Evolutionary conservation across 805 yeast genomes (phyloP), one percentile per base, ranked within the genome.

Genomic region (Pichia occidentalis): DNA sequence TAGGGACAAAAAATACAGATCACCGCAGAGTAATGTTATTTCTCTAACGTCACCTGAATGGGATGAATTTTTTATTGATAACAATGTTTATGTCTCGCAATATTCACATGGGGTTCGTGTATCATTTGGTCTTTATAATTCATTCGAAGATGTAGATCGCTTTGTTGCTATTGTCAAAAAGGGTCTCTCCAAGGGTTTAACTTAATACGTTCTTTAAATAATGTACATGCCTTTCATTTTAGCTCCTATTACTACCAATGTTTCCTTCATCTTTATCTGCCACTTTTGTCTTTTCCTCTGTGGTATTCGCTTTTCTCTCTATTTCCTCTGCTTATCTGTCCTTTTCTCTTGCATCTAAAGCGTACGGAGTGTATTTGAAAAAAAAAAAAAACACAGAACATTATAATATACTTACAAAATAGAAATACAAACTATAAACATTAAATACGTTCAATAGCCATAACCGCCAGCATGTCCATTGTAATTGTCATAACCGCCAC

Each of bases 381-480:
- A n/a, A n/a, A n/a, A n/a, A n/a, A n/a, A n/a, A n/a, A n/a, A n/a
- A n/a, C n/a, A n/a, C n/a, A n/a, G n/a, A n/a, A n/a, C n/a, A n/a
- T n/a, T n/a, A n/a, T n/a, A n/a, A n/a, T n/a, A n/a, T n/a, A n/a
- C n/a, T 31, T 31, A 31, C 34, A 31, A 31, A 31, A n/a, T 27
- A 5, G 2, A 5, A 5, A 27, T 2, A 4, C 17, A 27, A 9
- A 12, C 3, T 11, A 12, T 7, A 9, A 14, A n/a, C 14, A 27
- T 12, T 7, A 5, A 30, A 7, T n/a, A 33, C n/a, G n/a, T n/a
- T 26, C 23, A 34, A 13, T 30, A 36, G 11, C 31, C 34, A 19
- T 36, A 36, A 10, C 45, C 32, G 20, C 39, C 40, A 30, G 36
- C 42, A 18, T 46, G 39, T 5, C 39, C 39, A 11, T 29, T 37